Base-by-base conservation (phyloP, 495 filamentous ascomycete genomes). In the Penicillium ucsense region DNA sequence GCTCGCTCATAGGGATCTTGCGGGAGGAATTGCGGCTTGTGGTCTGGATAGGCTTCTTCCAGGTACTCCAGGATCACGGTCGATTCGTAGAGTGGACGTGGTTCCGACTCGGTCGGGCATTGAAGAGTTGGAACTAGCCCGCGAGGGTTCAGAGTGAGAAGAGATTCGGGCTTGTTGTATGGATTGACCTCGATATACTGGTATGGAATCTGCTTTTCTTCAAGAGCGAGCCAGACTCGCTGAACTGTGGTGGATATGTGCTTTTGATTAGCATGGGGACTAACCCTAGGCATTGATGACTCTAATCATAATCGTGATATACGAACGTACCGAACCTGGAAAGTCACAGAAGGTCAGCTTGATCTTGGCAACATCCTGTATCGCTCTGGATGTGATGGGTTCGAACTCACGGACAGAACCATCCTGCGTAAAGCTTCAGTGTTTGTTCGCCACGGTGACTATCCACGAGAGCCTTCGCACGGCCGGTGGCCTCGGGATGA, bases 121-220 rank as follows among this genome's bases (percentile, higher is more conserved):
- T 67, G 59, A 8, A 88, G 67, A 3, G 82, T 86, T 6, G 84
- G 85, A 3, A 88, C 79, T 6, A 88, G 68, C 3, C 83, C 81
- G 8, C 81, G 76, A 1, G 82, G 84, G 52, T 87, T 87, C 36
- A 87, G 73, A 5, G 68, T 64, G 10, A 86, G 74, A 10, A 86
- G 80, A 6, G 73, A 75, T 31, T 73, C 61, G 0, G 74, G 75
- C 54, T 87, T 87, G 59, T 78, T 63, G 74, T 86, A 86, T 4
- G 84, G 84, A 58, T 85, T 84, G 53, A 82, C 68, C 59, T 89
- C 82, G 53, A 86, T 73, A 61, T 85, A 87, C 56, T 86, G 75
- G 58, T 87, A 80, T 36, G 80, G 78, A 43, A 85, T 81, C n/a
- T 68, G 47, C 55, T 88, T 86, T 63, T 88, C 83, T 54, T 76